Base-by-base conservation (phyloP, 257 asterid genomes). In the Leonotis leonurus region DNA sequence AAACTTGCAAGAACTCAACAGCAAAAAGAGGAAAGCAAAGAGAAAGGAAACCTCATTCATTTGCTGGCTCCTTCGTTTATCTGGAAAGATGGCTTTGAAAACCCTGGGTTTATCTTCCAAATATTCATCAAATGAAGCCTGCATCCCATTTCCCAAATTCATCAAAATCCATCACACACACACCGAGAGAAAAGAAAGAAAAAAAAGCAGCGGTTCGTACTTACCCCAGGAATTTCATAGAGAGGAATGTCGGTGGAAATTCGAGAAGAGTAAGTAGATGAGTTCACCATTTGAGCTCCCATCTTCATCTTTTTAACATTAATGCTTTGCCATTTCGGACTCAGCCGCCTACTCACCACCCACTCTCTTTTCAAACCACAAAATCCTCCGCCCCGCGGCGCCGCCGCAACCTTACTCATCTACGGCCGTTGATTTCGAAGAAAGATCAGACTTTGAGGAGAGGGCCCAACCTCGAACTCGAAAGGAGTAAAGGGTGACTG, bases 101-200 rank as follows among this genome's bases (percentile, higher is more conserved):
- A 93, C 94, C 80, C 97, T 72, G 22, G 89, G 81, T 48, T 82
- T 89, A 62, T 93, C 83, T 67, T 89, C 97, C 75, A 93, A 65
- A 73, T 93, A 93, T 75, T 81, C 72, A 79, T 93, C 99, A 58
- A 93, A 89, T 0, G 86, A 75, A 75, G 95, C 99, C 97, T 93
- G 78, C n/a, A n/a, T n/a, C 54, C 11, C 66, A 75, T 49, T 43
- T 18, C 68, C 20, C 29, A 20, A 54, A 35, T 8, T 35, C 16
- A 59, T 5, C 24, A 44, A 27, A 58, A 30, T 45, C 25, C 40
- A 37, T 2, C 27, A 45, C 18, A 45, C 3, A 45, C 18, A 45
- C 3, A 57, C 58, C 52, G 24, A 46, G 14, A 29, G 17, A 43
- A 60, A 22, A 27, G 25, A 57, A n/a, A 11, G 45, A 36, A 18